Evolutionary conservation across 352 stramenopile genomes (phyloP), one percentile per base, ranked within the genome.

Genomic region (Globisporangium echinulatum): DNA sequence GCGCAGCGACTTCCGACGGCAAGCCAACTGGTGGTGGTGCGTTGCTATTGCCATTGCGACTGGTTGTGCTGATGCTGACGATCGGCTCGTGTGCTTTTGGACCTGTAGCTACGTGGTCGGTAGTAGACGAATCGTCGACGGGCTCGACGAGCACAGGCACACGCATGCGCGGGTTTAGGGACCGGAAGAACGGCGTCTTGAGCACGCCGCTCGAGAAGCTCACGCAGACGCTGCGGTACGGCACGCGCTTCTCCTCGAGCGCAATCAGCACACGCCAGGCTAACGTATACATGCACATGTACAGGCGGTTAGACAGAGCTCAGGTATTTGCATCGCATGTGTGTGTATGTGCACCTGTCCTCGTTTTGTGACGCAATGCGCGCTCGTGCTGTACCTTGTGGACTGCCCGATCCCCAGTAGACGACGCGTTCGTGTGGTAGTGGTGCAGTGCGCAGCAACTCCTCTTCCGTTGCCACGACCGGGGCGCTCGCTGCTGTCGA

Each of bases 171-270:
- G 84, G 84, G 62, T 93, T 93, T 2, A 93, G 64, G 43, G 79
- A 70, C 13, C 69, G 70, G 63, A 93, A 93, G 64, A 89, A 88
- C 17, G 79, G 67, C 54, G 84, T 72, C 66, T 93, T 93, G 56
- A 93, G 73, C 54, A 93, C 82, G 44, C 84, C 84, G 49, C 84
- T 93, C 0, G 81, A 88, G 70, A 93, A 93, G 40, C 79, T 90
- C 63, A 90, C 80, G 50, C 81, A 93, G 9, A 93, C 76, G 51
- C 84, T 90, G 52, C 81, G 84, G 63, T 91, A 91, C 60, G 78
- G 66, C 50, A 93, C 52, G 19, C 71, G 62, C 66, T 93, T 93
- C 65, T 93, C 84, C 48, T 93, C 81, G 43, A 93, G 61, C 38
- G 79, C 81, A 52, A 93, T 90, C 14, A 91, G 65, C 37, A 91